Base-by-base conservation (phyloP, 805 yeast species). In the Clavispora phyllophila region DNA sequence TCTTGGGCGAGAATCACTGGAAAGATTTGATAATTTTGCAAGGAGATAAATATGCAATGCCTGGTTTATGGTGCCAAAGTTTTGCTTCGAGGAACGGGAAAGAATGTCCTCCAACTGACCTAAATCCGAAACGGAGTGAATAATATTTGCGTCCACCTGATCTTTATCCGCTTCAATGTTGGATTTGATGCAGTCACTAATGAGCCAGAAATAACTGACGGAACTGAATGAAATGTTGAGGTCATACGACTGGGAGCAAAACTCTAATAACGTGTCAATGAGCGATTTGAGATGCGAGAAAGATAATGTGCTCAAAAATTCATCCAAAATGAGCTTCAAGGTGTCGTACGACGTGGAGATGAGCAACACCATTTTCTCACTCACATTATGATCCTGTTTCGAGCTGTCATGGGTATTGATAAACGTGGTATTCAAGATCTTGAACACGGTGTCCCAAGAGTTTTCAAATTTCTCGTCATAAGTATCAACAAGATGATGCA, bases 141-240 rank as follows among this genome's bases (percentile, higher is more conserved):
- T 41, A 2, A 34, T 13, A 10, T 12, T 14, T 6, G 27, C 5
- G 9, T 33, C 41, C 6, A 12, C 18, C 4, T 17, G 40, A 25
- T 38, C 40, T 17, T 19, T 26, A 13, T 15, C 8, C 4, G 14
- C 26, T 1, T 25, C 28, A 25, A 41, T 49, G 9, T 42, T 45
- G 8, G 57, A 49, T 38, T 62, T 64, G 27, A 70, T 62, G 44
- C 81, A 80, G 54, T 93, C 98, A 52, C 96, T 86, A 3, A 93
- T 79, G 13, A 85, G 61, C 98, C 98, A 91, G 56, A 89, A 90
- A 51, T 89, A 85, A 51, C 96, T 87, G 8, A 89, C 85, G 0
- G 96, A 82, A 38, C 95, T 87, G 58, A 91, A 89, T 0, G 97
- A 87, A 17, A 88, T 86, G 59, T 91, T 91, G 50, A 91, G 61